Evolutionary conservation across 2,329 filamentous ascomycete genomes (phyloP).

Genomic region (Epichloe sylvatica): DNA sequence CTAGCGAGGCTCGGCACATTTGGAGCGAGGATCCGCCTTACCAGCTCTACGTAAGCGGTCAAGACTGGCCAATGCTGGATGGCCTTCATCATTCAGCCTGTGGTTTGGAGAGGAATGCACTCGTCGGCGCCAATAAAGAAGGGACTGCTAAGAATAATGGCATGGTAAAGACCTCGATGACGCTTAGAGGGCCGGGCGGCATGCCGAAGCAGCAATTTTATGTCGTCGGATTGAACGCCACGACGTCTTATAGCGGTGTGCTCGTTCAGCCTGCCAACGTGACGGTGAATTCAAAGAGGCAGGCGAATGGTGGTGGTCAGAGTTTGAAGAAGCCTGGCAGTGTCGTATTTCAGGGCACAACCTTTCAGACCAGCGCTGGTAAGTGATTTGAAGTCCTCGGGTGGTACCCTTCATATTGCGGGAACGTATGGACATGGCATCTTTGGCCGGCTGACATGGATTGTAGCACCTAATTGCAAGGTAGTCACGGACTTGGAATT

Average conservation of each 20-base stretch:
- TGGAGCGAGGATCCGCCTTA: slow-evolving; percentile 47
- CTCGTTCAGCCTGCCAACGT: slow-evolving; percentile 47
- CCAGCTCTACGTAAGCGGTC: slow-evolving; percentile 60
- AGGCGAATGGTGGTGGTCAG: slow-evolving; percentile 15
- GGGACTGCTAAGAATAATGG: slow-evolving; percentile 14
- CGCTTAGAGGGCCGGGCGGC: slow-evolving; percentile 48
- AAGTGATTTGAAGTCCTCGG: slow-evolving; percentile 16
- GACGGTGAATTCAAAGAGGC: slow-evolving; percentile 28
- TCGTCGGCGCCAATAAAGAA: slow-evolving; percentile 41
- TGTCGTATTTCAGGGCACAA: slow-evolving; percentile 54
- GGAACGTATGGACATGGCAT: background rate
- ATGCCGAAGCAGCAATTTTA: slow-evolving; percentile 82
- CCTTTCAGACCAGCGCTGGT: slow-evolving; percentile 71
- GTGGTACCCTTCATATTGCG: background rate
- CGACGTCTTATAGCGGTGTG: slow-evolving; percentile 57
- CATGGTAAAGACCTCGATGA: slow-evolving; percentile 49
- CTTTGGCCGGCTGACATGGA: background rate
- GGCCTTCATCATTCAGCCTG: slow-evolving; percentile 74
- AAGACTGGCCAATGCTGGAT: slow-evolving; percentile 41
- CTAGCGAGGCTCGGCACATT: slow-evolving; percentile 38
- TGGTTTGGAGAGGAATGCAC: slow-evolving; percentile 54
- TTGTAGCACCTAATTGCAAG: slow-evolving; percentile 62
- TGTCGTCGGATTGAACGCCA: slow-evolving; percentile 58
- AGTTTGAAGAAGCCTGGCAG: slow-evolving; percentile 48
- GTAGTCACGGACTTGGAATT: slow-evolving; percentile 79